Evolutionary conservation across 2,329 filamentous ascomycete genomes (phyloP), one percentile per base, ranked within the genome.

Genomic region (Penicillium occitanis): DNA sequence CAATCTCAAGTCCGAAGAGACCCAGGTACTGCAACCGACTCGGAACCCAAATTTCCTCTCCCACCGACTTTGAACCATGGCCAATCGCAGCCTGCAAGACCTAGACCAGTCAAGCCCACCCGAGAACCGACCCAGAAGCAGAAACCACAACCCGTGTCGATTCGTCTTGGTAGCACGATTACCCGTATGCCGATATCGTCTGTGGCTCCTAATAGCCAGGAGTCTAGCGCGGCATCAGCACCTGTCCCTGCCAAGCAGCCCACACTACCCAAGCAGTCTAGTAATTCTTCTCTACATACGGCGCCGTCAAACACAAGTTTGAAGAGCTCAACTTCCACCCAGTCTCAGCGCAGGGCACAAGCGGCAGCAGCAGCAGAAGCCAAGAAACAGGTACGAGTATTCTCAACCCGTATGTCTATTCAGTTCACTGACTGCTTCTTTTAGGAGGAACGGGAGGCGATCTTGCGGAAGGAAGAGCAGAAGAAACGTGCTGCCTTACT

Each of bases 371-470:
- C 90, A 58, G 91, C 90, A 2, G 90, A 91, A 46, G 90, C 88
- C 73, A 93, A 93, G 77, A 94, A 96, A 75, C 90, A 89, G 72
- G 81, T 81, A 73, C 68, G 70, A 37, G 11, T 22, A 22, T 2
- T 37, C 14, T 40, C 11, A 25, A 25, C 1, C n/a, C 53, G 25
- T 1, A 57, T 4, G n/a, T 22, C n/a, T 57, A 25, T 40, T 57
- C 19, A 37, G 11, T 37, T 5, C 35, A 37, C 53, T 57, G 33
- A 57, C 22, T 30, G 13, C 37, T 46, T 30, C 14, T 59, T 65
- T 5, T 68, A 87, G 75, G 93, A 96, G 71, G 92, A 96, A 74
- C 87, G 88, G 58, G 91, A 93, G 69, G 87, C 88, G 14, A 89
- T 93, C 72, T 35, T 59, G 25, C 87, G 89, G 60, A 94, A 92